phyloP scores from a whole-genome alignment of 352 stramenopile genomes.

The Phytophthora agathidicida region DNA sequence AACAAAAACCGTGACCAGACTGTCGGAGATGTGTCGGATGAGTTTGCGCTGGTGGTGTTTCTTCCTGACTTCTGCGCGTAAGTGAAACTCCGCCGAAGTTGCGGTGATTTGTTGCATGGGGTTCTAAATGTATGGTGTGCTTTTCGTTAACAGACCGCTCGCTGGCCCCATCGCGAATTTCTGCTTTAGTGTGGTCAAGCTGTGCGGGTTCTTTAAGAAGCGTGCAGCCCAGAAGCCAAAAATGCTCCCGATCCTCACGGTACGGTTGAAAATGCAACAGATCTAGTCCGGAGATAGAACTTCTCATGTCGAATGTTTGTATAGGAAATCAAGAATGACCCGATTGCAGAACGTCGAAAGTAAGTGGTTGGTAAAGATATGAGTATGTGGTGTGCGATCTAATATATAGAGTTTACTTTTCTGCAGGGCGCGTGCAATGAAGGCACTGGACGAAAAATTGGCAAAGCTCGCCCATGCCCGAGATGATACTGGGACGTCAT shows the following conservation, averaged over 20 bases:
- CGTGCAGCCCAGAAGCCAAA: conserved; percentile 60
- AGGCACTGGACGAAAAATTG: conserved; percentile 88
- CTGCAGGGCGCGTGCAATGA: conserved; percentile 82
- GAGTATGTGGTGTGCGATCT: neutral
- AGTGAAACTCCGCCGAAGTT: too few relatives aligned
- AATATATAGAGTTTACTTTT: neutral
- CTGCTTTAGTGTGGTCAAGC: conserved; percentile 83
- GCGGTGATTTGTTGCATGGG: neutral
- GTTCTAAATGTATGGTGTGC: neutral
- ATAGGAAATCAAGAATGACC: conserved; percentile 66
- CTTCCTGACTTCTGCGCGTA: conserved; percentile 77
- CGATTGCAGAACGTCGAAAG: conserved; percentile 89
- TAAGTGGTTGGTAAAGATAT: conserved; percentile 33
- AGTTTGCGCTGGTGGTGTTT: conserved; percentile 75
- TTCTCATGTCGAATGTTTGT: neutral
- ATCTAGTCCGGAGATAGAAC: neutral
- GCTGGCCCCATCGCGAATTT: conserved; percentile 75
- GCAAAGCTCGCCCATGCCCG: conserved; percentile 73
- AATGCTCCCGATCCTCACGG: conserved; percentile 70
- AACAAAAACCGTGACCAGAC: conserved; percentile 79
- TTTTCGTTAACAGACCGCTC: conserved; percentile 46
- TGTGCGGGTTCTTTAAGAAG: conserved; percentile 88
- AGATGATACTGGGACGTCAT: conserved; percentile 32
- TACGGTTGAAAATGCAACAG: conserved; percentile 14
- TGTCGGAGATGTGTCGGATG: conserved; percentile 77